Percentiles rank a stretch among this genome's conserved stretches.
These are phyloP conservation scores for Trypanosoma congolense DNA, from an alignment of 208 protist species.

Conservation along the genomic window DNA sequence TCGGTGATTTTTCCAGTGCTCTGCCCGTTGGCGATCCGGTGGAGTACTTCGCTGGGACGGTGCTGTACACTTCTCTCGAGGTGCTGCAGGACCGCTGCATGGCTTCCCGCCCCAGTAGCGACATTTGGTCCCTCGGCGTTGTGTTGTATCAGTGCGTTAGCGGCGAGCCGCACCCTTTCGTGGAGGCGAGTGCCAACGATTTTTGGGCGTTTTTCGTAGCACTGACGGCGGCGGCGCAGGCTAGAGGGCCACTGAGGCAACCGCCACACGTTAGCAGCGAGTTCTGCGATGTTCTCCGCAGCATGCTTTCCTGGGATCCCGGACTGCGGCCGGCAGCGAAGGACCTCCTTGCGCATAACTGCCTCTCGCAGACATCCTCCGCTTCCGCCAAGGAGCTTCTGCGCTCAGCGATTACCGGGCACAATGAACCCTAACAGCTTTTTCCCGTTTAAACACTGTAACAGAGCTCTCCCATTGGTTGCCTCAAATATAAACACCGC, in stretches of 20 bases:
- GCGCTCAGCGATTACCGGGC: constrained; percentile 5
- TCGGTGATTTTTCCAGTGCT: constrained; percentile 19
- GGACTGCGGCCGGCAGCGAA: constrained; percentile 22
- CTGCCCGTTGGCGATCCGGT: constrained; percentile 3
- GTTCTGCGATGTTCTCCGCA: constrained; percentile 20
- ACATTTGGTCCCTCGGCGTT: constrained; percentile 52
- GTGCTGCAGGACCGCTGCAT: constrained; percentile 14
- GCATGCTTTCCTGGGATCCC: constrained; percentile 37
- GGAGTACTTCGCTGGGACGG: constrained; percentile 12
- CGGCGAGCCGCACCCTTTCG: constrained; percentile 24
- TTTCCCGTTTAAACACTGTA: too few species aligned
- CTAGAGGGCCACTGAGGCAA: neutral
- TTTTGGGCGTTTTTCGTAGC: constrained; percentile 19
- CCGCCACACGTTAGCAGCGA: constrained; percentile 13
- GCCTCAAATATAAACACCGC: too few species aligned
- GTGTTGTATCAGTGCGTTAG: constrained; percentile 36
- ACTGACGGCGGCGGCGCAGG: constrained; percentile 11
- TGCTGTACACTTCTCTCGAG: constrained; percentile 19
- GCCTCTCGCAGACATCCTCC: constrained; percentile 8
- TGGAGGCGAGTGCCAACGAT: constrained; percentile 10
- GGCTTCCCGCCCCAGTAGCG: constrained; percentile 14
- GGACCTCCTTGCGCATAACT: constrained; percentile 25
- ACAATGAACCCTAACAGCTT: too few species aligned
- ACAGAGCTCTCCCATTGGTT: too few species aligned
- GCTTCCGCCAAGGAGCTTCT: constrained; percentile 11